A percentile compares a stretch with the other conserved stretches of the same genome.
These are phyloP conservation scores for Kwoniella dendrophila DNA, from an alignment of 768 basidiomycete genomes.

Conservation along the genomic window DNA sequence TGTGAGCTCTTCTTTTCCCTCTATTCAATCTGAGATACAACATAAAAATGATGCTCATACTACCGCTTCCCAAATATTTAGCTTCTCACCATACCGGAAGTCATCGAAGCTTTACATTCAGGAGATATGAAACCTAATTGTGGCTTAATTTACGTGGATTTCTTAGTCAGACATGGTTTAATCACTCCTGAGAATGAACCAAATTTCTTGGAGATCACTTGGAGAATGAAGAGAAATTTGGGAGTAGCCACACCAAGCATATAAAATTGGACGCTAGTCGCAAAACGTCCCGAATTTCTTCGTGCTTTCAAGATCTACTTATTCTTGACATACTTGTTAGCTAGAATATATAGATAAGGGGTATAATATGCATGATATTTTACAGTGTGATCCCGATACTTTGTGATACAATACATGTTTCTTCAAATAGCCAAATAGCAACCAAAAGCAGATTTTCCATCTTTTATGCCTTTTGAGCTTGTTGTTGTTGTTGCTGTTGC, in stretches of 20 bases:
- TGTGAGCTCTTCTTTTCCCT: conserved; percentile 58
- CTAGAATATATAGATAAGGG: neutral
- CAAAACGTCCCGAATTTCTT: neutral
- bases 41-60: no score
- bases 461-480: conserved; percentile 11
- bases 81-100: conserved; percentile 68
- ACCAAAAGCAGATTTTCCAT: no score
- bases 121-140: conserved; percentile 93
- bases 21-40: no score
- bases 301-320: neutral
- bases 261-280: neutral
- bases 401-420: no score
- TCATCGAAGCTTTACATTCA: conserved; percentile 67
- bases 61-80: no score
- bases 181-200: conserved; percentile 87
- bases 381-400: neutral
- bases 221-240: conserved; percentile 40
- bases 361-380: conserved; percentile 28
- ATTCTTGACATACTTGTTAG: no score
- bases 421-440: no score
- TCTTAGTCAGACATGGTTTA: conserved; percentile 81
- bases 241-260: conserved; percentile 36
- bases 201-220: conserved; percentile 70
- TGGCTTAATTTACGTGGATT: conserved; percentile 81
- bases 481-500: conserved; percentile 47